Conservation (phyloP, 2,329 filamentous ascomycete genomes). For the Claviceps spartinae region DNA sequence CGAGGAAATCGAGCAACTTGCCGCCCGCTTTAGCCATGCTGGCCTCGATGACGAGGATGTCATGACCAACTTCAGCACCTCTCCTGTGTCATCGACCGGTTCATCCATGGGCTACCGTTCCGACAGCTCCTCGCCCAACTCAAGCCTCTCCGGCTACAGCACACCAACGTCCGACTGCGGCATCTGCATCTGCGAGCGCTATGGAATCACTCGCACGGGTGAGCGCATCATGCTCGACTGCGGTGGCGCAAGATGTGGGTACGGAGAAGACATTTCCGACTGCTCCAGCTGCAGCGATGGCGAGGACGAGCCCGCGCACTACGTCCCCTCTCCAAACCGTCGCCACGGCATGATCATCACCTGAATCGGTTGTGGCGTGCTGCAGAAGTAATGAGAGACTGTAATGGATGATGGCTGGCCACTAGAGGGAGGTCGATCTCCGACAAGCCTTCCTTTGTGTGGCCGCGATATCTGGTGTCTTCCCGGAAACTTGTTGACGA, state of each 20-base stretch:
- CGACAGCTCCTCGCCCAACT: constrained; percentile 61
- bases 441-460: constrained; percentile 20
- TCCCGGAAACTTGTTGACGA: constrained; percentile 15
- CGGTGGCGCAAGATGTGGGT: constrained; percentile 76
- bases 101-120: constrained; percentile 60
- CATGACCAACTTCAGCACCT: constrained; percentile 39
- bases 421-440: constrained; percentile 10
- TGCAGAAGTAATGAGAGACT: background rate
- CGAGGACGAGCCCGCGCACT: constrained; percentile 31
- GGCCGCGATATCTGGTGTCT: constrained; percentile 14
- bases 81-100: constrained; percentile 53
- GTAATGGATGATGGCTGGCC: background rate
- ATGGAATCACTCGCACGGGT: constrained; percentile 87
- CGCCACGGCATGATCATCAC: constrained; percentile 51
- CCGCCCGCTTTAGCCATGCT: constrained; percentile 54
- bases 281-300: constrained; percentile 59
- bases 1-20: constrained; percentile 65
- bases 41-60: constrained; percentile 45
- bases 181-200: constrained; percentile 86
- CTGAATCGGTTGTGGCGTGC: constrained; percentile 11
- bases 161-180: constrained; percentile 63
- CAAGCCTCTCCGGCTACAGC: constrained; percentile 64
- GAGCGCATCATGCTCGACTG: constrained; percentile 95
- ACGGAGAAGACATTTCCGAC: constrained; percentile 53
- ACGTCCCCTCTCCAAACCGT: constrained; percentile 39